A percentile compares a stretch with the other conserved stretches of the same genome.
Conservation (phyloP, 2,329 filamentous ascomycete species). For the Myriosclerotinia curreyana region DNA sequence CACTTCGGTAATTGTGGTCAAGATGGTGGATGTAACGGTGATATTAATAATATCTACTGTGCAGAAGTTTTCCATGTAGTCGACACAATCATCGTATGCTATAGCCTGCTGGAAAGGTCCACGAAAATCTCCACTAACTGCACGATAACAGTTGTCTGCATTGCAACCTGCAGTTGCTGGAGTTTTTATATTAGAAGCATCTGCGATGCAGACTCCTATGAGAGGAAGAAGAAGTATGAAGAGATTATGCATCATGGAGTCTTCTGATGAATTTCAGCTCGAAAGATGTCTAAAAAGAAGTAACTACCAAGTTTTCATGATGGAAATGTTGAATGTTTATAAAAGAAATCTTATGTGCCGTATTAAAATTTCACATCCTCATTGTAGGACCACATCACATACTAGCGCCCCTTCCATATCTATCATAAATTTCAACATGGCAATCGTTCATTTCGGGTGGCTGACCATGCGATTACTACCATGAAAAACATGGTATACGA, state of each 20-base stretch:
- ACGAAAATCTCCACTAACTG: constrained; percentile 20
- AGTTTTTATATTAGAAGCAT: neutral
- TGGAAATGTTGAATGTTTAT: constrained; percentile 2
- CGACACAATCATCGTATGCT: constrained; percentile 17
- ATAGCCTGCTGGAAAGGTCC: constrained; percentile 13
- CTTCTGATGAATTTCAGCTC: neutral
- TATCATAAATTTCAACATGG: constrained; percentile 12
- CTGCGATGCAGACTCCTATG: neutral
- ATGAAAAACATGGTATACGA: constrained; percentile 19
- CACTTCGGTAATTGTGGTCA: constrained; percentile 17
- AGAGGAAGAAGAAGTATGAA: neutral
- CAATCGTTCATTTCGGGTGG: constrained; percentile 1
- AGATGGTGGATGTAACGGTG: constrained; percentile 14
- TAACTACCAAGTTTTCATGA: neutral
- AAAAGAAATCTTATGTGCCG: neutral
- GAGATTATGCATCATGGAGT: constrained; percentile 2
- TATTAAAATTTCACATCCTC: neutral
- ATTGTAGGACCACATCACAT: neutral
- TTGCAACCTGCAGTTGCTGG: constrained; percentile 3
- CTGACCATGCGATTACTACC: constrained; percentile 12
- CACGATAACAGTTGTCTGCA: constrained; percentile 22
- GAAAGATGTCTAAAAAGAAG: constrained; percentile 3
- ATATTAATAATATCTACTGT: constrained; percentile 9
- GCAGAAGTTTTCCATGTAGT: constrained; percentile 11
- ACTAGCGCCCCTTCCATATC: neutral